Evolutionary conservation across 2,329 filamentous ascomycete genomes (phyloP).

Genomic region (Bipolaris victoriae): DNA sequence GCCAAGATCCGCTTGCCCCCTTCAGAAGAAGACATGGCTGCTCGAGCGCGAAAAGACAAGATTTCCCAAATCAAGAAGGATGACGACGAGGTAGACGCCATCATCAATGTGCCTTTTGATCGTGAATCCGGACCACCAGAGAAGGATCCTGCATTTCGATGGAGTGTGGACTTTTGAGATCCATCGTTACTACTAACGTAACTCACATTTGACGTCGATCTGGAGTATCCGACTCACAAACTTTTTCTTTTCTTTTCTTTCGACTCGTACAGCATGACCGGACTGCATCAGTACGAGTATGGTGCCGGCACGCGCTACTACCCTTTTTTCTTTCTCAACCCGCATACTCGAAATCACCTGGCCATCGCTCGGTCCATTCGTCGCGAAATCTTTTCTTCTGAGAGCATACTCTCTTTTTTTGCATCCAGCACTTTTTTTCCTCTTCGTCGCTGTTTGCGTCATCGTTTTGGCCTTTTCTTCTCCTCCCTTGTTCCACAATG

Average conservation of each 20-base stretch:
- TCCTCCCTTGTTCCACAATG: not conserved
- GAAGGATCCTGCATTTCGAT: constrained; percentile 48
- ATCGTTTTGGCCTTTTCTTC: not conserved
- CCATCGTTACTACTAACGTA: not conserved
- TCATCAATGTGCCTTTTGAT: constrained; percentile 42
- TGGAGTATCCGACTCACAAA: not conserved
- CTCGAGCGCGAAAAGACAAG: constrained; percentile 19
- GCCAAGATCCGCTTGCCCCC: constrained; percentile 47
- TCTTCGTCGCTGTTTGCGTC: not conserved
- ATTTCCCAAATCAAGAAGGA: constrained; percentile 27
- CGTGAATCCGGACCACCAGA: constrained; percentile 37
- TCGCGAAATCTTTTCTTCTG: too few relatives aligned
- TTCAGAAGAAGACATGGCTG: constrained; percentile 38
- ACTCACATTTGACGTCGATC: not conserved
- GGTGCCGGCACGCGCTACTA: too few relatives aligned
- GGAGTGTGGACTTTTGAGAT: constrained; percentile 52
- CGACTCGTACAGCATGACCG: not conserved
- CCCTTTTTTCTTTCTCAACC: not conserved
- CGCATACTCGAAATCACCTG: not conserved
- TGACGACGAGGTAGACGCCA: constrained; percentile 29
- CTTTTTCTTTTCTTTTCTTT: not conserved
- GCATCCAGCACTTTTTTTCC: not conserved
- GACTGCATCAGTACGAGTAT: not conserved
- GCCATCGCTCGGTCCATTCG: constrained; percentile 1
- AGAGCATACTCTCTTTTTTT: not conserved